A percentile compares a stretch with the other conserved stretches of the same genome.
These are phyloP conservation scores for Abelmoschus esculentus DNA, from an alignment of 345 rosid species.

Conservation along the genomic window DNA sequence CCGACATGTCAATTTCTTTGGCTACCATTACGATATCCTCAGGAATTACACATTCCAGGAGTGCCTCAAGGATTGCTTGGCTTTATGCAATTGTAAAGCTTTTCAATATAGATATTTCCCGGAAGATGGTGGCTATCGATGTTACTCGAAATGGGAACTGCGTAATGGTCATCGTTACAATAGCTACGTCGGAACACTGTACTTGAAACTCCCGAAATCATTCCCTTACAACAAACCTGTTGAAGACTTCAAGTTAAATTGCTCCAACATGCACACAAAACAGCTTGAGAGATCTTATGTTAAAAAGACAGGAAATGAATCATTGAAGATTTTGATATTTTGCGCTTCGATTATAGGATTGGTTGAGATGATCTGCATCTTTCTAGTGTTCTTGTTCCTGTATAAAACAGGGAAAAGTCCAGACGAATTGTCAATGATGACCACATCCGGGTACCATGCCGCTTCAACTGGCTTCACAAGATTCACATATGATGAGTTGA, in stretches of 20 bases:
- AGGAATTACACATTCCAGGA: constrained; percentile 2
- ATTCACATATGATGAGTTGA: constrained; percentile 25
- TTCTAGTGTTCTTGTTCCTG: constrained; percentile 25
- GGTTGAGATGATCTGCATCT: constrained; percentile 19
- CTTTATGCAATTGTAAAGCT: constrained; percentile 22
- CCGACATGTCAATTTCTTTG: constrained; percentile 27
- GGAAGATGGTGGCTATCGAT: constrained; percentile 1
- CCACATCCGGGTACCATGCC: constrained; percentile 6
- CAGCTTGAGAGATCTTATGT: constrained; percentile 18
- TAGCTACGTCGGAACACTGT: constrained; percentile 8
- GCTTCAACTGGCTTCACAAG: constrained; percentile 21
- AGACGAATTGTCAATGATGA: neutral
- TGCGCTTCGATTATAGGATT: constrained; percentile 21
- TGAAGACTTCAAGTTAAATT: neutral
- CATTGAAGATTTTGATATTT: constrained; percentile 22
- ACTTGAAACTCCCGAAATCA: constrained; percentile 19
- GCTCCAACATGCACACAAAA: neutral
- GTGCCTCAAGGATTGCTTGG: constrained; percentile 21
- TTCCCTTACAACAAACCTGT: neutral
- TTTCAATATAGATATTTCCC: constrained; percentile 13
- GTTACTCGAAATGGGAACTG: constrained; percentile 17
- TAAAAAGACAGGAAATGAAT: neutral
- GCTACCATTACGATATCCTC: constrained; percentile 12
- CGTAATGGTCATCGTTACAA: constrained; percentile 14
- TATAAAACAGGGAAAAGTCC: constrained; percentile 6